A percentile compares a stretch with the other conserved stretches of the same genome.
Evolutionary conservation across 1,284 basidiomycete genomes (phyloP).

Genomic region (Fomitopsis betulina): DNA sequence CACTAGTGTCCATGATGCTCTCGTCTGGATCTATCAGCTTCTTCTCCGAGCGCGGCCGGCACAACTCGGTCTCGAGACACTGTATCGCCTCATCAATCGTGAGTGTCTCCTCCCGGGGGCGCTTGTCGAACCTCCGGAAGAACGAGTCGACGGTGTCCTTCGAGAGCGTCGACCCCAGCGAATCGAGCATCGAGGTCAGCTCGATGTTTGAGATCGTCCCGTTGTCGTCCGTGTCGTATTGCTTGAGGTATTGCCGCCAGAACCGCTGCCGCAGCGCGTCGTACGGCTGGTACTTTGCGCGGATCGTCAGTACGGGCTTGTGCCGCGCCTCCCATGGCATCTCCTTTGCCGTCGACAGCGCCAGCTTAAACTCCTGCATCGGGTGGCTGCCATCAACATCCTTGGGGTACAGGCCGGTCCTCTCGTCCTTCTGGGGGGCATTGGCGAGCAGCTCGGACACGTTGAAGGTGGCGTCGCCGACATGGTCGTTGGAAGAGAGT

Average conservation of each 20-base stretch:
- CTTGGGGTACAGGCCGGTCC: constrained; percentile 69
- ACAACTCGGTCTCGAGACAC: constrained; percentile 79
- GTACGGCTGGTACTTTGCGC: constrained; percentile 93
- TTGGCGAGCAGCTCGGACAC: constrained; percentile 67
- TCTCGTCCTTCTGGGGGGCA: constrained; percentile 69
- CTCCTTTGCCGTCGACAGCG: constrained; percentile 49
- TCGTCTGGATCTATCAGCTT: constrained; percentile 45
- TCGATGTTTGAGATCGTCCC: constrained; percentile 80
- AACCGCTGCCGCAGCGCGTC: constrained; percentile 87
- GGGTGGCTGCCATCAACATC: constrained; percentile 48
- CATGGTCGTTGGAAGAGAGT: constrained; percentile 82
- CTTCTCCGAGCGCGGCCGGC: constrained; percentile 68
- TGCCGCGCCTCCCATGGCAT: constrained; percentile 62
- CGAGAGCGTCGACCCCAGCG: constrained; percentile 90
- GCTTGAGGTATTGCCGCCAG: constrained; percentile 87
- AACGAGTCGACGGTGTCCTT: constrained; percentile 76
- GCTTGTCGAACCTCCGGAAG: constrained; percentile 71
- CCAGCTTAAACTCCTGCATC: constrained; percentile 67
- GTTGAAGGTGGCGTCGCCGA: constrained; percentile 74
- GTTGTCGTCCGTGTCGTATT: constrained; percentile 91
- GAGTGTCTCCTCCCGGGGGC: constrained; percentile 67
- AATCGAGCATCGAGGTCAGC: constrained; percentile 95
- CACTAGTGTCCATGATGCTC: constrained; percentile 30
- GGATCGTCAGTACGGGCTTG: constrained; percentile 55
- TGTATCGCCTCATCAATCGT: constrained; percentile 76